phyloP scores from a whole-genome alignment of 441 rosid species.

The Pelargonium cotyledonis region DNA sequence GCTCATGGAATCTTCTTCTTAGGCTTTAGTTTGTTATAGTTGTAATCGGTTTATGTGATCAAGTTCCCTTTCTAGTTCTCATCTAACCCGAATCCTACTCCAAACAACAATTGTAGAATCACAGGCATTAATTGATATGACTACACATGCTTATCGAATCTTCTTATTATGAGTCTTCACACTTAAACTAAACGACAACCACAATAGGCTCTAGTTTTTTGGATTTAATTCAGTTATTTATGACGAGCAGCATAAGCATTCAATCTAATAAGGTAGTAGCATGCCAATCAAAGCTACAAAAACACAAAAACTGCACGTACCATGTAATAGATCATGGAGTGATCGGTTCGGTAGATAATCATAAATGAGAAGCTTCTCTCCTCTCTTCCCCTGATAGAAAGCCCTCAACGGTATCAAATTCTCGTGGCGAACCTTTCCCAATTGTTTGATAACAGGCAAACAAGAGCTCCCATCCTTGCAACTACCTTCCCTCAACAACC shows the following conservation, averaged over 20 bases:
- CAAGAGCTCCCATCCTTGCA: slow-evolving; percentile 73
- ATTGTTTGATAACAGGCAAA: slow-evolving; percentile 62
- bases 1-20: too few species aligned
- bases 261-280: background rate
- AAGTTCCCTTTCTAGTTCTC: too few species aligned
- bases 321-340: slow-evolving; percentile 75
- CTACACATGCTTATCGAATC: too few species aligned
- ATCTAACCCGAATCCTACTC: too few species aligned
- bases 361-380: slow-evolving; percentile 90
- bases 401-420: slow-evolving; percentile 87
- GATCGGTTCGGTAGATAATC: slow-evolving; percentile 75
- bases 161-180: too few species aligned
- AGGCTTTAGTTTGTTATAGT: too few species aligned
- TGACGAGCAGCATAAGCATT: background rate
- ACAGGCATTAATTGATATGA: too few species aligned
- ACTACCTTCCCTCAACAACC: slow-evolving; percentile 85
- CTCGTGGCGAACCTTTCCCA: slow-evolving; percentile 78
- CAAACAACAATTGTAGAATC: too few species aligned
- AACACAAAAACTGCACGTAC: slow-evolving; percentile 31
- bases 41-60: too few species aligned
- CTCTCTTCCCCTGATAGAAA: slow-evolving; percentile 89
- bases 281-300: background rate
- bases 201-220: background rate
- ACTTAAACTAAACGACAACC: background rate
- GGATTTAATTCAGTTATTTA: background rate